These are phyloP conservation scores for Chalciporus piperatoides DNA, from an alignment of 1,284 basidiomycete genomes.

Conservation along the genomic window DNA sequence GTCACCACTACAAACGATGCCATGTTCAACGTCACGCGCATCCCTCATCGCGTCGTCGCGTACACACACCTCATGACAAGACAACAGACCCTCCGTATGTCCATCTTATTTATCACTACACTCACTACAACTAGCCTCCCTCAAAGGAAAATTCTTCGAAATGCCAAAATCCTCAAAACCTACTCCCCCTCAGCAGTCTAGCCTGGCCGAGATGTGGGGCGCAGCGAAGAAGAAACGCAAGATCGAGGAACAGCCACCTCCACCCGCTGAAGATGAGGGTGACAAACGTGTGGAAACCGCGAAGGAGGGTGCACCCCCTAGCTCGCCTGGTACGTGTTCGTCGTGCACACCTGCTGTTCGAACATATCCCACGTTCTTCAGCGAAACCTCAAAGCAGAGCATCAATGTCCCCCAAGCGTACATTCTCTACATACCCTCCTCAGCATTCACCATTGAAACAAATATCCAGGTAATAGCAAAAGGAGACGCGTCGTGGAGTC, in stretches of 20 bases:
- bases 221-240: slow-evolving; percentile 42
- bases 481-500: slow-evolving; percentile 61
- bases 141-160: slow-evolving; percentile 63
- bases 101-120: neutral
- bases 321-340: slow-evolving; percentile 17
- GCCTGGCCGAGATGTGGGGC: slow-evolving; percentile 68
- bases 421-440: slow-evolving; percentile 4
- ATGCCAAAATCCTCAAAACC: slow-evolving; percentile 63
- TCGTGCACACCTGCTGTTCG: neutral
- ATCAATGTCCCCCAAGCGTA: slow-evolving; percentile 26
- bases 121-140: neutral
- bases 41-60: slow-evolving; percentile 10
- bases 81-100: slow-evolving; percentile 69
- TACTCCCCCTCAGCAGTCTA: slow-evolving; percentile 66
- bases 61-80: slow-evolving; percentile 48
- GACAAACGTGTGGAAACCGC: slow-evolving; percentile 32
- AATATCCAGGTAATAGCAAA: slow-evolving; percentile 39
- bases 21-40: slow-evolving; percentile 18
- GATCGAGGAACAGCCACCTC: slow-evolving; percentile 18
- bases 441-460: neutral
- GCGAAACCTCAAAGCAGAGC: slow-evolving; percentile 43
- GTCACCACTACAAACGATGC: no score
- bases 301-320: neutral
- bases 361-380: slow-evolving; percentile 15
- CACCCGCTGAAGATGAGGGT: slow-evolving; percentile 26